Percentiles rank a stretch among this genome's conserved stretches.
These are phyloP conservation scores for Juglanconis sp. DNA, from an alignment of 2,329 filamentous ascomycete genomes.

Conservation along the genomic window DNA sequence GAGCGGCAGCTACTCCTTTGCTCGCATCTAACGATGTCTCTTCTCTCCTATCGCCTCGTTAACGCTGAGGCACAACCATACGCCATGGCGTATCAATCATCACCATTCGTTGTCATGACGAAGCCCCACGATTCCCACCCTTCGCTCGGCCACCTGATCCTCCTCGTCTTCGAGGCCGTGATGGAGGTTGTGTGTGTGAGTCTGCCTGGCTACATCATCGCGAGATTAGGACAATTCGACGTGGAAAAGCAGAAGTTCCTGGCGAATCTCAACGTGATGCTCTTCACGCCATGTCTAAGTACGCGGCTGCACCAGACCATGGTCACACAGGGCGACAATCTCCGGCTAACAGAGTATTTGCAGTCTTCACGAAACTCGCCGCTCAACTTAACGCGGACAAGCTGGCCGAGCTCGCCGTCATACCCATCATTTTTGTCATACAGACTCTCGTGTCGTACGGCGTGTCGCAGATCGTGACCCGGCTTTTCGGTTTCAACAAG, in stretches of 20 bases:
- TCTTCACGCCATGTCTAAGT: conserved; percentile 97
- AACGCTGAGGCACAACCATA: conserved; percentile 20
- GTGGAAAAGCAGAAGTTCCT: conserved; percentile 95
- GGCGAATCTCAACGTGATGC: conserved; percentile 90
- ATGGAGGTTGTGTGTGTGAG: conserved; percentile 94
- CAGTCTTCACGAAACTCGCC: conserved; percentile 94
- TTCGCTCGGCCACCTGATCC: conserved; percentile 64
- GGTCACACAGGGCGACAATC: neutral
- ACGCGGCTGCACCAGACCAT: conserved; percentile 32
- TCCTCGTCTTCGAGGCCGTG: conserved; percentile 92
- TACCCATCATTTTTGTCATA: conserved; percentile 87
- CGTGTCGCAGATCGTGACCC: conserved; percentile 68
- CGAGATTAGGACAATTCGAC: conserved; percentile 86
- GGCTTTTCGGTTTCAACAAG: conserved; percentile 75
- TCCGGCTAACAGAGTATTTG: conserved; percentile 20
- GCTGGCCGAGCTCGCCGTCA: conserved; percentile 83
- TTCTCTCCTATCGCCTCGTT: conserved; percentile 39
- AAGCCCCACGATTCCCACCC: conserved; percentile 55
- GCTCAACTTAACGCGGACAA: conserved; percentile 92
- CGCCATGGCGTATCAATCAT: conserved; percentile 29
- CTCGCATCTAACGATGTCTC: conserved; percentile 28
- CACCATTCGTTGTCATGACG: conserved; percentile 37
- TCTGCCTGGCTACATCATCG: conserved; percentile 89
- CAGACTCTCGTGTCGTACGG: conserved; percentile 85
- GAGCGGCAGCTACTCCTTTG: neutral